Base-by-base conservation (phyloP, 2,329 filamentous ascomycete genomes). In the Didymella sp. region DNA sequence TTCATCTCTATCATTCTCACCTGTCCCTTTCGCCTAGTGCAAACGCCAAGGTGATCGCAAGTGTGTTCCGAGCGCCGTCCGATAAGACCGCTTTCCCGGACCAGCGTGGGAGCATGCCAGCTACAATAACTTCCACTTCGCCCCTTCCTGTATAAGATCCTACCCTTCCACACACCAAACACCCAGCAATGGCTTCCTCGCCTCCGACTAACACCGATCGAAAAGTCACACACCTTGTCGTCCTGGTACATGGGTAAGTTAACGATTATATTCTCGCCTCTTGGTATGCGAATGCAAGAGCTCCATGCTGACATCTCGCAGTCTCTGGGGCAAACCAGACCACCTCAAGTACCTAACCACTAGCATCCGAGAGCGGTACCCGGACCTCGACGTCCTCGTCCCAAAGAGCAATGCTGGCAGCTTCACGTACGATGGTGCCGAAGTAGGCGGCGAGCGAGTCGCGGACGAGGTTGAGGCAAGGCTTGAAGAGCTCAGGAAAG, bases 251-350 rank as follows among this genome's bases (percentile, higher is more conserved):
- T 72, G 90, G 78, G 87, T 90, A 84, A 75, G 84, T 66, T 44
- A 30, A 52, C 40, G 21, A 33, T 51, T 15, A 22, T 17, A 50
- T 17, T 13, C 11, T 54, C 46, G 55, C 53, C 51, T 57, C 41
- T 12, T n/a, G 30, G 30, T 21, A 19, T 30, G 28, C 25, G 31
- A 6, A 35, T 38, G 51, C 42, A 59, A 37, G 35, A 47, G 19
- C 46, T 15, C 27, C 27, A 25, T 21, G 46, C 62, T 70, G 52
- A 70, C 59, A 35, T 57, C 40, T 2, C 40, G 1, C 62, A 84
- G 91, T 78, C 82, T 93, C 63, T 94, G 91, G 91, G 91, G 91
- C 19, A 91, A 91, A 62, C 91, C 91, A 1, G 80, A 81, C 44
- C 90, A 95, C 75, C 84, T 94, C 76, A 81, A 81, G 58, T 87